Evolutionary conservation across 2,329 filamentous ascomycete genomes (phyloP).

Genomic region (Fusarium udum): DNA sequence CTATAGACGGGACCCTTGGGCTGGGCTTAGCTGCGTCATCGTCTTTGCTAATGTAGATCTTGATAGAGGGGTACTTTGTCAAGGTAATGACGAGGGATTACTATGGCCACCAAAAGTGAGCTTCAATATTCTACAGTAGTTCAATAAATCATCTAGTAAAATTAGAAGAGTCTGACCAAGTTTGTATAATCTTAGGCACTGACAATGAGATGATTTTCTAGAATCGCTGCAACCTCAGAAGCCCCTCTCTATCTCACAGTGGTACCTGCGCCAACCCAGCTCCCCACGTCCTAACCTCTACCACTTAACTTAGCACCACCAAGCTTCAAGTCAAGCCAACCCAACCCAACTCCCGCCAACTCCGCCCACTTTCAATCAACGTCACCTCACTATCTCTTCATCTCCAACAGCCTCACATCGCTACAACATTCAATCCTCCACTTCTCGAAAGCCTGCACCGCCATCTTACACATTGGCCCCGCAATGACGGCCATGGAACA

Average conservation of each 20-base stretch:
- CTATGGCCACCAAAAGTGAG: accelerated
- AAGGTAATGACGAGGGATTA: not conserved
- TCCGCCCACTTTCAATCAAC: slow-evolving; percentile 15
- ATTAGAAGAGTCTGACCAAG: accelerated
- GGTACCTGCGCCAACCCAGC: slow-evolving; percentile 35
- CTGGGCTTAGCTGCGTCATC: slow-evolving; percentile 31
- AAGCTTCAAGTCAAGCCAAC: slow-evolving; percentile 32
- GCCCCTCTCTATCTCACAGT: slow-evolving; percentile 28
- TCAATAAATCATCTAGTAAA: accelerated
- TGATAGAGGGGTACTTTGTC: slow-evolving; percentile 19
- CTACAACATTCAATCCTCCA: not conserved
- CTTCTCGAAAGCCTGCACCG: not conserved
- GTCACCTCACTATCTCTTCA: not conserved
- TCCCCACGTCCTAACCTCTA: slow-evolving; percentile 26
- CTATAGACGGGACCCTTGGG: not conserved
- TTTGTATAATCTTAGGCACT: accelerated
- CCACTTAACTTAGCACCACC: slow-evolving; percentile 14
- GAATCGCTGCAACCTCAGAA: not conserved
- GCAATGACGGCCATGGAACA: slow-evolving; percentile 58
- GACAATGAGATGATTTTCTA: accelerated
- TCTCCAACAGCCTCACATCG: not conserved
- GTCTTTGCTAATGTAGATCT: slow-evolving; percentile 20
- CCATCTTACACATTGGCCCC: not conserved
- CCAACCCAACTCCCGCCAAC: slow-evolving; percentile 35
- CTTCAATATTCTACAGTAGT: accelerated